Evolutionary conservation across 169 alveolate genomes (phyloP), one percentile per base, ranked within the genome.

Genomic region (Plasmodium gallinaceum): DNA sequence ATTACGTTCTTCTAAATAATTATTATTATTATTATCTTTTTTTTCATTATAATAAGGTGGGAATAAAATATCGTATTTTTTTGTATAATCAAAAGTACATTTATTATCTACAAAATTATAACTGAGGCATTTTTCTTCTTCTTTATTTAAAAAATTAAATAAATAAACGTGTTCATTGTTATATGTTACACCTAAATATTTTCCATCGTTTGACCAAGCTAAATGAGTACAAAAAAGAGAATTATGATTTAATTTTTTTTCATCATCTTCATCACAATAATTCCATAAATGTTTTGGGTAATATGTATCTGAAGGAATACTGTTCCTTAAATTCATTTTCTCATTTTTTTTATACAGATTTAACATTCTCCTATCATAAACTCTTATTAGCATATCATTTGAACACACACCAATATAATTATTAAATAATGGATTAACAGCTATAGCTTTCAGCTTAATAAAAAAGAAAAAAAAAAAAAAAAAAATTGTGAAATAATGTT

Each of bases 381-480:
- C 90, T 39, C 95, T 90, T 4, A 90, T 39, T 60, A 93, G 86
- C 46, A 72, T 92, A 57, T 93, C 95, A 24, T 87, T 74, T 12
- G 95, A 92, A 14, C 94, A 93, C 0, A 90, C 51, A 20, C 94
- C 95, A 32, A 93, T 39, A 24, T 76, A 86, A 48, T 90, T 92
- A 43, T 92, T 58, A 64, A 39, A 90, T 48, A 87, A 18, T 0
- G 95, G 95, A 65, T 93, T 93, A 18, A 93, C 7, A 18, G 94
- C 88, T 7, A 90, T 74, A 18, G 94, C 93, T 64, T 76, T 93
- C 46, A 90, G 48, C 92, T 93, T 71, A 18, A 24, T 7, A 37
- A 64, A 64, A 26, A 64, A 39, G 37, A 64, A 26, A 64, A 37
- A 45, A 24, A 61, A 37, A 24, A 32, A 0, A 10, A 52, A 7